These are phyloP conservation scores for Beauveria scarabaeidicola DNA, from an alignment of 2,329 filamentous ascomycete genomes.

Conservation along the genomic window DNA sequence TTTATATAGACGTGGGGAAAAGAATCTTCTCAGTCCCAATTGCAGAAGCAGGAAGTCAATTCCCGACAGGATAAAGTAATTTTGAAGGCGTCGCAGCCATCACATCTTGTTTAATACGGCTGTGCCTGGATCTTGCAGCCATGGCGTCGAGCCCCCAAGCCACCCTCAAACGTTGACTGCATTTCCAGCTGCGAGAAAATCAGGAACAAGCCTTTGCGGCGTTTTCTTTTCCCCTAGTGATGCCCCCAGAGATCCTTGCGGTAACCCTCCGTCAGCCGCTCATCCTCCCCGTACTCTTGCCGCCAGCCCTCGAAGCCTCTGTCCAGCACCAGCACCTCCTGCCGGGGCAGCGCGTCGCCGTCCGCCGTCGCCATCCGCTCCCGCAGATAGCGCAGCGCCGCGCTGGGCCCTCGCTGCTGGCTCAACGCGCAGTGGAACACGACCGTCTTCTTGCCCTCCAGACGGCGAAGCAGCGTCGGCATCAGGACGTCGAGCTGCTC, in stretches of 20 bases:
- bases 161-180: background rate
- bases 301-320: constrained; percentile 86
- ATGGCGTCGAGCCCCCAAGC: background rate
- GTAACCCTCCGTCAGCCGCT: constrained; percentile 74
- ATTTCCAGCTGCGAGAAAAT: background rate
- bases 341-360: constrained; percentile 29
- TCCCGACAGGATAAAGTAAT: background rate
- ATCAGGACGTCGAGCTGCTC: constrained; percentile 64
- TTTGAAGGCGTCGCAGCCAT: background rate
- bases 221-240: constrained; percentile 23
- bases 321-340: constrained; percentile 75
- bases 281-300: constrained; percentile 69
- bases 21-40: background rate
- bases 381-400: constrained; percentile 70
- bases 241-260: constrained; percentile 75
- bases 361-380: constrained; percentile 49
- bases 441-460: constrained; percentile 71
- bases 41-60: background rate
- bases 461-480: constrained; percentile 71
- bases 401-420: constrained; percentile 80
- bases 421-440: constrained; percentile 92
- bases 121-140: background rate
- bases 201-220: too few species aligned
- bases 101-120: background rate
- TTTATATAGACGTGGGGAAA: background rate